A percentile compares a stretch with the other conserved stretches of the same genome.
These are phyloP conservation scores for Populus alba DNA, from an alignment of 345 rosid genomes.

Conservation along the genomic window DNA sequence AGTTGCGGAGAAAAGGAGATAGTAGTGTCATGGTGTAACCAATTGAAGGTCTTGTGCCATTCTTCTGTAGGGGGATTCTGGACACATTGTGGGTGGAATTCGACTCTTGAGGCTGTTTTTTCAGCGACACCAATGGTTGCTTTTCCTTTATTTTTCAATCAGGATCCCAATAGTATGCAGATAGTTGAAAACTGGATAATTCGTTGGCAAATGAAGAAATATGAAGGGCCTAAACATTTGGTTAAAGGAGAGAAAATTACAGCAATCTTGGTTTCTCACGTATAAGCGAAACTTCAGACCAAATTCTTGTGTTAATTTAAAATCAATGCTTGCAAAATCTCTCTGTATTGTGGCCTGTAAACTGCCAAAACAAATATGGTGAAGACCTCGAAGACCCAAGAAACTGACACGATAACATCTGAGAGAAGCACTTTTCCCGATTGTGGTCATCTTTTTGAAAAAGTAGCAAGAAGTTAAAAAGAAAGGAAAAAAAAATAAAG, in stretches of 20 bases:
- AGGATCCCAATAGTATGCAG: constrained; percentile 39
- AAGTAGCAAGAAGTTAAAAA: too few species aligned
- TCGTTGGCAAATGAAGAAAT: constrained; percentile 39
- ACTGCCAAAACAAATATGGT: too few species aligned
- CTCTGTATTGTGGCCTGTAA: too few species aligned
- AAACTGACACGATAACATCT: too few species aligned
- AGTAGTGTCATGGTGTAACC: constrained; percentile 54
- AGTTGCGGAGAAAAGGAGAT: constrained; percentile 6
- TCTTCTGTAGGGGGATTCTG: constrained; percentile 55
- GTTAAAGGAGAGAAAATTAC: constrained; percentile 4
- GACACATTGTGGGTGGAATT: constrained; percentile 72
- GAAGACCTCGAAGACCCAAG: too few species aligned
- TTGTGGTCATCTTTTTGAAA: too few species aligned
- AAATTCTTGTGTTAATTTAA: too few species aligned
- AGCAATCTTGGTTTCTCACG: too few species aligned
- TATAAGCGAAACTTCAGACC: too few species aligned
- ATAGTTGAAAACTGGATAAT: constrained; percentile 58
- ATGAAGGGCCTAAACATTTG: neutral
- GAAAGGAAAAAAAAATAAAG: too few species aligned
- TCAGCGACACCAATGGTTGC: constrained; percentile 46
- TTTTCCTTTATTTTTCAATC: constrained; percentile 49
- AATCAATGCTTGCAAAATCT: too few species aligned
- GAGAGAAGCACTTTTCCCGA: too few species aligned
- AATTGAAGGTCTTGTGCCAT: constrained; percentile 49
- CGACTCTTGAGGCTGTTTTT: constrained; percentile 47